These are phyloP conservation scores for Globisporangium splendens DNA, from an alignment of 352 stramenopile species.

Conservation along the genomic window DNA sequence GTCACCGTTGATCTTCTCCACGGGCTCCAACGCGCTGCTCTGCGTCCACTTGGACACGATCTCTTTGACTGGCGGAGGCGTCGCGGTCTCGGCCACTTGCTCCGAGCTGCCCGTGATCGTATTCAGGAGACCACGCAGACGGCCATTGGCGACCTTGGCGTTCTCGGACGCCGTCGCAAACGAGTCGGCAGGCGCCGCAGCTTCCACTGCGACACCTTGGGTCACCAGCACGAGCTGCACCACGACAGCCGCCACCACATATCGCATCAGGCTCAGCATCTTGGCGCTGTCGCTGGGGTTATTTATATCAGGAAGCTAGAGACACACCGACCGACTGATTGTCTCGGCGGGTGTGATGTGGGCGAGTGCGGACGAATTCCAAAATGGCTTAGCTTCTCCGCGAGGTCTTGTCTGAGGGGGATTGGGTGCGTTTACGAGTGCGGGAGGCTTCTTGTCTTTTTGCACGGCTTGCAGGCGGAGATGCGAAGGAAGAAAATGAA, in stretches of 20 bases:
- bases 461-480: too few relatives aligned
- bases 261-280: slow-evolving; percentile 16
- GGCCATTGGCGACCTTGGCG: slow-evolving; percentile 22
- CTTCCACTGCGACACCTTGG: slow-evolving; percentile 3
- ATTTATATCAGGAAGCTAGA: slow-evolving; percentile 7
- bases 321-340: too few relatives aligned
- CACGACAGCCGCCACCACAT: slow-evolving; percentile 19
- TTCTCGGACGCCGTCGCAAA: slow-evolving; percentile 7
- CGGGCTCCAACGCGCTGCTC: slow-evolving; percentile 24
- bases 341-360: background rate
- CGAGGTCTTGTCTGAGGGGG: background rate
- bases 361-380: background rate
- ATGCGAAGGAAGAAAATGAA: too few relatives aligned
- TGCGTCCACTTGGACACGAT: slow-evolving; percentile 34
- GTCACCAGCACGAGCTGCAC: slow-evolving; percentile 12
- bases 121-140: slow-evolving; percentile 33
- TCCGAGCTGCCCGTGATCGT: slow-evolving; percentile 21
- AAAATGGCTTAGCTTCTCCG: background rate
- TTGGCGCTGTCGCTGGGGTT: slow-evolving; percentile 1
- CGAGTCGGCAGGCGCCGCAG: background rate
- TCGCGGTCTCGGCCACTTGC: background rate
- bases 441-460: too few relatives aligned
- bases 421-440: background rate
- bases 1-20: slow-evolving; percentile 58
- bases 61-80: slow-evolving; percentile 29